These are phyloP conservation scores for Podospora tetraspora DNA, from an alignment of 495 filamentous ascomycete genomes.

Conservation along the genomic window DNA sequence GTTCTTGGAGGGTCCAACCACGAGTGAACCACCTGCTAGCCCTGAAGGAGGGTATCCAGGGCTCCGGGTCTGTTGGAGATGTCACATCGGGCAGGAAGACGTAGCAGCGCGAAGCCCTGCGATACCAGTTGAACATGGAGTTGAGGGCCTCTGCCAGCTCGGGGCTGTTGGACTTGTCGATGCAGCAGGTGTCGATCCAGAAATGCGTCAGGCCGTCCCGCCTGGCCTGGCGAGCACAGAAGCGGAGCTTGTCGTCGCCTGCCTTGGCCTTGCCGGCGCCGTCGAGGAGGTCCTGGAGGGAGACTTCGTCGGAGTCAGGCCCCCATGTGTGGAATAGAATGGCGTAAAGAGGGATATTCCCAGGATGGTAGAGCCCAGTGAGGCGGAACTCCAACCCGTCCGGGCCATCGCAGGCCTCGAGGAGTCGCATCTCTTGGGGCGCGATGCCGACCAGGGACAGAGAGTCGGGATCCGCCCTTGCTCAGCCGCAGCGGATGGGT, in stretches of 20 bases:
- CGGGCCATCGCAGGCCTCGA: not conserved
- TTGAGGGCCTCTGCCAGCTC: not conserved
- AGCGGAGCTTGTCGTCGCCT: not conserved
- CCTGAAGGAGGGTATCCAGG: not conserved
- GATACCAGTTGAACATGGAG: not conserved
- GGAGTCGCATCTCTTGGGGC: not conserved
- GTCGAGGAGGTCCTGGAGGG: not conserved
- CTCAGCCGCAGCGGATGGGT: no score
- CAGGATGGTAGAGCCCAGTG: no score
- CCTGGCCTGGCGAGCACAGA: not conserved
- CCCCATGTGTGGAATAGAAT: not conserved
- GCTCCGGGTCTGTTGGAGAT: not conserved
- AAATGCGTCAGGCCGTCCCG: not conserved
- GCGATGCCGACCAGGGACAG: not conserved
- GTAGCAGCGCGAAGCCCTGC: not conserved
- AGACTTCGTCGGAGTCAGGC: not conserved
- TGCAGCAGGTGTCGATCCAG: conserved; percentile 7
- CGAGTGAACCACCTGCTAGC: not conserved
- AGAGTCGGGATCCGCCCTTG: no score
- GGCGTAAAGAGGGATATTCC: no score
- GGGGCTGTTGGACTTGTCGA: not conserved
- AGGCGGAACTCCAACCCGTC: not conserved
- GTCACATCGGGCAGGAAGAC: not conserved
- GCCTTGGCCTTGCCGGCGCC: not conserved
- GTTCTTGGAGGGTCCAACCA: not conserved